Conservation (phyloP, 2,329 filamentous ascomycete genomes). For the Fusarium stilboides region DNA sequence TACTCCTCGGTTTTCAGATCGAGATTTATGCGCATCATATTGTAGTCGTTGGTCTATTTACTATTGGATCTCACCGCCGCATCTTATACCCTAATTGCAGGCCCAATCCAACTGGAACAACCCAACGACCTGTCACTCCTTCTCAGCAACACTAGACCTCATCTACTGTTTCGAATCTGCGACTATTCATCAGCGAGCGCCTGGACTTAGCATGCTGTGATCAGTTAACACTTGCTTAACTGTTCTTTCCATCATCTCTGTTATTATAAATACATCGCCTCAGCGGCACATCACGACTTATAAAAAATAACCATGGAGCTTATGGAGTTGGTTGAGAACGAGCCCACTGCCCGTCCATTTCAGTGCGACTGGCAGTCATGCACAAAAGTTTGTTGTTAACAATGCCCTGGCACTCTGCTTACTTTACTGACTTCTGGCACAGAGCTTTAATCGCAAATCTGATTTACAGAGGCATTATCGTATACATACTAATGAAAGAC, state of each 20-base stretch:
- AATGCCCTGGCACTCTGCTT: not conserved
- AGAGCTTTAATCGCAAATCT: conserved; percentile 82
- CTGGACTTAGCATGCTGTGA: conserved; percentile 37
- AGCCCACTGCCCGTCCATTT: conserved; percentile 74
- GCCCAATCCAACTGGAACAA: conserved; percentile 7
- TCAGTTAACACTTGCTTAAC: conserved; percentile 10
- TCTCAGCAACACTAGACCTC: conserved; percentile 3
- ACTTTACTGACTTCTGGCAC: conserved; percentile 30
- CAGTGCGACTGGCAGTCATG: conserved; percentile 75
- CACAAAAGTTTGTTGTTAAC: conserved; percentile 67
- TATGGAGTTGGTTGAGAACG: conserved; percentile 75
- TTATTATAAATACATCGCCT: conserved; percentile 8
- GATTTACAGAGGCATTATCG: conserved; percentile 79
- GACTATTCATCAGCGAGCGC: conserved; percentile 6
- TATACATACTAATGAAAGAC: conserved; percentile 80
- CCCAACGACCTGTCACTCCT: conserved; percentile 4
- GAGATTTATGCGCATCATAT: conserved; percentile 8
- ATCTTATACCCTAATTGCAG: conserved; percentile 32
- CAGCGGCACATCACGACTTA: conserved; percentile 7
- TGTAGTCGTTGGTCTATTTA: conserved; percentile 7
- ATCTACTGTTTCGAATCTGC: conserved; percentile 9
- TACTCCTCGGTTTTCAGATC: conserved; percentile 7
- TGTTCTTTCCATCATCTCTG: conserved; percentile 2
- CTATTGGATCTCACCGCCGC: conserved; percentile 15
- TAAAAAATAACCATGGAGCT: conserved; percentile 66